These are phyloP conservation scores for Dothideomycetes sp. DNA, from an alignment of 2,329 filamentous ascomycete genomes.

Conservation along the genomic window DNA sequence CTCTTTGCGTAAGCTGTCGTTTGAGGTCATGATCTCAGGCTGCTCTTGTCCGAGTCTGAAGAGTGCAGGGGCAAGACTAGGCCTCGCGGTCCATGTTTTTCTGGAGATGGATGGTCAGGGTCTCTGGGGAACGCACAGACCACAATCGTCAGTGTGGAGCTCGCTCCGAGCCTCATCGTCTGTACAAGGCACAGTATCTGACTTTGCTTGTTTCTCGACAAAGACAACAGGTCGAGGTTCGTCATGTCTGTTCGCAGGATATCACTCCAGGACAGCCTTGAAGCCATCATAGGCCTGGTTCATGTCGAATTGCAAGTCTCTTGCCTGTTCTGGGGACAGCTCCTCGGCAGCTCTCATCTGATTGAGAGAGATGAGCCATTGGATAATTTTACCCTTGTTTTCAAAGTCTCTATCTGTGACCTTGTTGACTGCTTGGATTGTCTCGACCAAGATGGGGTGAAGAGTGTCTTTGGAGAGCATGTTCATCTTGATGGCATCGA, in stretches of 20 bases:
- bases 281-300: slow-evolving; percentile 92
- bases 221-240: too few relatives aligned
- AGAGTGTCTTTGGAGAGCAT: slow-evolving; percentile 90
- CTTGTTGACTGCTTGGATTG: slow-evolving; percentile 94
- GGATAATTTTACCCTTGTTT: slow-evolving; percentile 90
- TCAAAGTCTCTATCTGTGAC: slow-evolving; percentile 95
- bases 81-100: slow-evolving; percentile 1
- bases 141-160: not conserved
- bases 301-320: slow-evolving; percentile 87
- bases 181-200: too few relatives aligned
- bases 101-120: slow-evolving; percentile 3
- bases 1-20: not conserved
- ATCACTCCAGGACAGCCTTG: slow-evolving; percentile 56
- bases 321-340: slow-evolving; percentile 71
- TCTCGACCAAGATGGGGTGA: slow-evolving; percentile 88
- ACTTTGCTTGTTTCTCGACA: too few relatives aligned
- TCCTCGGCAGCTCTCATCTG: slow-evolving; percentile 96
- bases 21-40: too few relatives aligned
- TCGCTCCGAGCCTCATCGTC: too few relatives aligned
- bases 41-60: too few relatives aligned
- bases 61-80: not conserved
- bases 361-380: slow-evolving; percentile 94
- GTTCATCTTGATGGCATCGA: slow-evolving; percentile 87
- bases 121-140: slow-evolving; percentile 4
- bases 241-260: not conserved